Evolutionary conservation across 371 early-diverging fungal species (phyloP).

Genomic region (Syncephalastrum contaminatum): DNA sequence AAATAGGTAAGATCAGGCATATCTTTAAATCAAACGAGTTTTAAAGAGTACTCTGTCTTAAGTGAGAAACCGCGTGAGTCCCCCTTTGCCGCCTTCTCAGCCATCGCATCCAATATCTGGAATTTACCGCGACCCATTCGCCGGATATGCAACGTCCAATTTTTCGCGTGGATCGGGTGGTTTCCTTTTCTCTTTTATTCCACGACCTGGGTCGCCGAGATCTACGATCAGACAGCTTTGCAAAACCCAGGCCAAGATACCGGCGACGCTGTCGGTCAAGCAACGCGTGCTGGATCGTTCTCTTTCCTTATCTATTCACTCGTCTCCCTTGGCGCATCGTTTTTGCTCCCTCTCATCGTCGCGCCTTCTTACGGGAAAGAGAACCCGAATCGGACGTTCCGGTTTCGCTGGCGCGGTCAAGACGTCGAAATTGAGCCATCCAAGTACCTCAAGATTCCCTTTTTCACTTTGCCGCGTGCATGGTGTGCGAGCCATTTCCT

Average conservation of each 20-base stretch:
- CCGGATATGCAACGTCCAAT: conserved; percentile 83
- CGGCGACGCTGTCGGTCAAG: conserved; percentile 59
- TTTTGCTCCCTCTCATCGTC: conserved; percentile 65
- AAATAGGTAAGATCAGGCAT: conserved; percentile 17
- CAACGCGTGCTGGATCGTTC: conserved; percentile 83
- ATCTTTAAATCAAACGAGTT: background rate
- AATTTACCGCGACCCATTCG: conserved; percentile 72
- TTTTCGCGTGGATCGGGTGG: conserved; percentile 95
- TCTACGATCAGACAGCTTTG: conserved; percentile 32
- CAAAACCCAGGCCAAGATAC: conserved; percentile 22
- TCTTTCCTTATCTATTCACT: conserved; percentile 81
- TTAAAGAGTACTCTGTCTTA: background rate
- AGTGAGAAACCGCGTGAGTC: conserved; percentile 17
- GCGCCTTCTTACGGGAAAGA: conserved; percentile 18
- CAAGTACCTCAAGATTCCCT: conserved; percentile 19
- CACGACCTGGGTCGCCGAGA: conserved; percentile 78
- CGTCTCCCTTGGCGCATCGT: conserved; percentile 69
- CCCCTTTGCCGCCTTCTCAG: conserved; percentile 29
- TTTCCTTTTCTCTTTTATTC: conserved; percentile 95
- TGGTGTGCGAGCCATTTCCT: conserved; percentile 71
- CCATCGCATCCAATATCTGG: conserved; percentile 43
- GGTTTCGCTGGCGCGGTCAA: conserved; percentile 10
- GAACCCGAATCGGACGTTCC: conserved; percentile 1
- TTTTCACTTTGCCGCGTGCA: conserved; percentile 59
- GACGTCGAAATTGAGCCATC: conserved; percentile 16